Conservation (phyloP, 2,329 filamentous ascomycete species). For the Rhynchosporium graminicola region DNA sequence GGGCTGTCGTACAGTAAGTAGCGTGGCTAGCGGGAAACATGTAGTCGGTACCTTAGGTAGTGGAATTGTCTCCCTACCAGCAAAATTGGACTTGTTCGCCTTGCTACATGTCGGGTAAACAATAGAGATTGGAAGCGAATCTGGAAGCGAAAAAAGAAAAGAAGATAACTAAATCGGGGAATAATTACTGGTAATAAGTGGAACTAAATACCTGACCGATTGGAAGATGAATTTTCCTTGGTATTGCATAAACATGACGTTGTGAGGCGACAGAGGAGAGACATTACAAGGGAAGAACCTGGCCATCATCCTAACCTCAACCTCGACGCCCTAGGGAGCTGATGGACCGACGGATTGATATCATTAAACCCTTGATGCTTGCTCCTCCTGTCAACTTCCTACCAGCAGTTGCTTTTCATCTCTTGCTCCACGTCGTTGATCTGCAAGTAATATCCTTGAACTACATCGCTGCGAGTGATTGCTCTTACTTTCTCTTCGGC, state of each 20-base stretch:
- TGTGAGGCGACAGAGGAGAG: not conserved
- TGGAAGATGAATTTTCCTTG: not conserved
- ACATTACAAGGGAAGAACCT: not conserved
- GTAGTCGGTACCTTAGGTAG: not conserved
- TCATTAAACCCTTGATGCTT: conserved; percentile 12
- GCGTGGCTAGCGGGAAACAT: not conserved
- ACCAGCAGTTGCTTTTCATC: conserved; percentile 7
- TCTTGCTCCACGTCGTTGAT: conserved; percentile 4
- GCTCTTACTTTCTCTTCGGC: not conserved
- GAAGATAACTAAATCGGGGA: not conserved
- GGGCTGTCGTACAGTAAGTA: conserved; percentile 9
- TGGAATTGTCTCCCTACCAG: not conserved
- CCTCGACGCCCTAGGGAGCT: not conserved
- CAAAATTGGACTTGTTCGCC: no score
- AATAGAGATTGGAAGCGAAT: not conserved
- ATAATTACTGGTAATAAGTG: not conserved
- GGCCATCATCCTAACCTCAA: not conserved
- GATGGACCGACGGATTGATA: not conserved
- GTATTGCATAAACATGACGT: conserved; percentile 5
- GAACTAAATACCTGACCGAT: no score
- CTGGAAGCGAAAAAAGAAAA: conserved; percentile 2
- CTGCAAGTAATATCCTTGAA: conserved; percentile 11
- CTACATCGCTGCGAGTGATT: conserved; percentile 5
- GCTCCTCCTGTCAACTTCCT: not conserved
- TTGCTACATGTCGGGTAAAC: not conserved